A percentile compares a stretch with the other conserved stretches of the same genome.
Evolutionary conservation across 169 alveolate genomes (phyloP).

Genomic region (Theileria annulata): DNA sequence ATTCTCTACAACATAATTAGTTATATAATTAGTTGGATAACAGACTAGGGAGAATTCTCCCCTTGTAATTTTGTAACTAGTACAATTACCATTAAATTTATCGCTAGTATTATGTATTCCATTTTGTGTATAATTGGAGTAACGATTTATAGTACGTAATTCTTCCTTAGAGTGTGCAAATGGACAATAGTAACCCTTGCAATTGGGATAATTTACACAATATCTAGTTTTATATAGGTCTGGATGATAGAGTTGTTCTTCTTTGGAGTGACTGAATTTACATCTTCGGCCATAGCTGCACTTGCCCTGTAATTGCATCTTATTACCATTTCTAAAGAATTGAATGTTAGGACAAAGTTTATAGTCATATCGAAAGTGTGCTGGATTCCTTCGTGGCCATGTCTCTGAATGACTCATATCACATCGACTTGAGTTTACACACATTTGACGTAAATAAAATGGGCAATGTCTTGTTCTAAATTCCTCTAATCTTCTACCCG

Average conservation of each 20-base stretch:
- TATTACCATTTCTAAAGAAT: slow-evolving; percentile 51
- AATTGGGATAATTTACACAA: slow-evolving; percentile 79
- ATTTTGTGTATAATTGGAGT: too few relatives aligned
- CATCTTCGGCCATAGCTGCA: slow-evolving; percentile 86
- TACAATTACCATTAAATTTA: too few relatives aligned
- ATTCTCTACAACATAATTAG: not conserved
- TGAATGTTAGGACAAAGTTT: slow-evolving; percentile 70
- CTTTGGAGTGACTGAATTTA: slow-evolving; percentile 88
- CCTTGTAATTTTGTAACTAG: too few relatives aligned
- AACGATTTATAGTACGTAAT: slow-evolving; percentile 36
- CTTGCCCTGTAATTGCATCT: slow-evolving; percentile 69
- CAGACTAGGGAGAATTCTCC: too few relatives aligned
- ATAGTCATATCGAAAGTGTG: slow-evolving; percentile 52
- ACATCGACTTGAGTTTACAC: slow-evolving; percentile 51
- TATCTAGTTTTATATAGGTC: slow-evolving; percentile 84
- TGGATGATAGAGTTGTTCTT: slow-evolving; percentile 90
- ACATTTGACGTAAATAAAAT: slow-evolving; percentile 35
- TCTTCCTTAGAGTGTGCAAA: slow-evolving; percentile 84
- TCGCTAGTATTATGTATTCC: too few relatives aligned
- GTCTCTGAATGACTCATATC: slow-evolving; percentile 65
- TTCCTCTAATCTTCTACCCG: slow-evolving; percentile 52
- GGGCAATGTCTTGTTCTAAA: slow-evolving; percentile 65
- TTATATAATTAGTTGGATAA: too few relatives aligned
- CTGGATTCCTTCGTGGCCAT: slow-evolving; percentile 67
- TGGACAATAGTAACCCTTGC: slow-evolving; percentile 87